Evolutionary conservation across 257 asterid genomes (phyloP).

Genomic region (Jacaranda mimosifolia): DNA sequence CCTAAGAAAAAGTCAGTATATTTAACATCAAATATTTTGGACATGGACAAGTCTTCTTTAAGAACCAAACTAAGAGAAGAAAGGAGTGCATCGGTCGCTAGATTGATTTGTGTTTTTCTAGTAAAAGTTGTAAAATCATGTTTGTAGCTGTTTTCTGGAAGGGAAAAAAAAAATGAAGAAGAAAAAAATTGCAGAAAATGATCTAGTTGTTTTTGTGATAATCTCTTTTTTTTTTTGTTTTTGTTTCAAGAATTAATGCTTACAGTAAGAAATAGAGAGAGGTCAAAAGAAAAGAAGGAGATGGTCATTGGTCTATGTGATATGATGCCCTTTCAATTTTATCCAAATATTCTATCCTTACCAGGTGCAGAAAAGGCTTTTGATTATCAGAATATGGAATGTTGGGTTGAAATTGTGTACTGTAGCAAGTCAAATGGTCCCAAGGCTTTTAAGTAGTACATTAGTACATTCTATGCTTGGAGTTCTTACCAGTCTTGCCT

Average conservation of each 20-base stretch:
- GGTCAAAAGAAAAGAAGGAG: not conserved
- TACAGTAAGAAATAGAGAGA: conserved; percentile 22
- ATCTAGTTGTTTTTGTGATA: conserved; percentile 23
- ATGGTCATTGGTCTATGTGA: not conserved
- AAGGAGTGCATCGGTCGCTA: conserved; percentile 17
- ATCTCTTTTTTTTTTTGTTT: conserved; percentile 17
- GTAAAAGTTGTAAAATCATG: conserved; percentile 51
- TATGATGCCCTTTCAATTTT: not conserved
- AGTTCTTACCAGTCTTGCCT: not conserved
- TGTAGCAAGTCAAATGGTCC: conserved; percentile 4
- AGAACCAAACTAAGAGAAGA: conserved; percentile 16
- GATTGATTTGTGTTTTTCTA: conserved; percentile 46
- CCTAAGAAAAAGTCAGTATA: not conserved
- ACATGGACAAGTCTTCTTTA: not conserved
- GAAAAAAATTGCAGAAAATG: not conserved
- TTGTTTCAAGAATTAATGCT: conserved; percentile 17
- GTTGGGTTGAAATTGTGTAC: conserved; percentile 4
- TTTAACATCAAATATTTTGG: conserved; percentile 31
- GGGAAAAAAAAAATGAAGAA: not conserved
- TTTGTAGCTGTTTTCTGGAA: conserved; percentile 42
- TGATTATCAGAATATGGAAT: not conserved
- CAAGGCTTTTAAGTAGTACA: not conserved
- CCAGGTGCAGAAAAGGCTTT: not conserved
- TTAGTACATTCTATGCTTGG: not conserved
- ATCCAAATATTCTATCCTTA: conserved; percentile 17